Percentiles rank a stretch among this genome's conserved stretches.
phyloP scores from a whole-genome alignment of 371 early-diverging fungal genomes.

The Basidiobolus meristosporus region DNA sequence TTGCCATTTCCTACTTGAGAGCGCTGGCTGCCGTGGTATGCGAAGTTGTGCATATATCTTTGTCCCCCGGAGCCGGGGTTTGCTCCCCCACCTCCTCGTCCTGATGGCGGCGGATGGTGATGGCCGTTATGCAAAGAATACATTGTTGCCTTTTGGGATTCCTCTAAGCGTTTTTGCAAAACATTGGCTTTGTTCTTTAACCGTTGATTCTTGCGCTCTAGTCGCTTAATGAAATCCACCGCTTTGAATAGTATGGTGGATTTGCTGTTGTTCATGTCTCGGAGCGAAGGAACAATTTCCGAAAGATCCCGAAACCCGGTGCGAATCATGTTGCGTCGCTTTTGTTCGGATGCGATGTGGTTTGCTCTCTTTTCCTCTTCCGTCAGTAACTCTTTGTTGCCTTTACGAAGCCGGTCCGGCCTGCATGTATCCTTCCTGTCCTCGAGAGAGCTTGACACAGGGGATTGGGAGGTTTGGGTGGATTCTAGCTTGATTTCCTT shows the following conservation, averaged over 20 bases:
- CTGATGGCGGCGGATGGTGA: too few relatives aligned
- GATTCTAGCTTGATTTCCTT: too few relatives aligned
- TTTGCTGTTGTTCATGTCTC: conserved; percentile 27
- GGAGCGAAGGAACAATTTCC: conserved; percentile 58
- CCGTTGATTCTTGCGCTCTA: conserved; percentile 6
- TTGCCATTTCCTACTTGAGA: too few relatives aligned
- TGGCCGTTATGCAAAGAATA: too few relatives aligned
- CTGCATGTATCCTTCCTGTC: conserved; percentile 6
- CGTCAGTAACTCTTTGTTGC: conserved; percentile 48
- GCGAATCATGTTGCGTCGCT: conserved; percentile 70
- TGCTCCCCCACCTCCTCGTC: too few relatives aligned
- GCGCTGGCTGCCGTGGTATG: too few relatives aligned
- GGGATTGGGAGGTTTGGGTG: too few relatives aligned
- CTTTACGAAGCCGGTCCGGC: too few relatives aligned
- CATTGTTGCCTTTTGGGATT: too few relatives aligned
- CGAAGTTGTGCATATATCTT: too few relatives aligned
- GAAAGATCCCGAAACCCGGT: conserved; percentile 65
- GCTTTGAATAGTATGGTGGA: conserved; percentile 29
- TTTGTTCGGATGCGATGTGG: conserved; percentile 86
- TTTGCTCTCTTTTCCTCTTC: conserved; percentile 87
- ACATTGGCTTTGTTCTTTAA: background rate
- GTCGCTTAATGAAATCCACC: conserved; percentile 19
- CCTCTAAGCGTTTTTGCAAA: too few relatives aligned
- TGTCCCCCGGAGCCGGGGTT: too few relatives aligned
- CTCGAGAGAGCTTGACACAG: background rate